Conservation (phyloP, 192 early-diverging fungal genomes). For the Cladochytrium replicatum region DNA sequence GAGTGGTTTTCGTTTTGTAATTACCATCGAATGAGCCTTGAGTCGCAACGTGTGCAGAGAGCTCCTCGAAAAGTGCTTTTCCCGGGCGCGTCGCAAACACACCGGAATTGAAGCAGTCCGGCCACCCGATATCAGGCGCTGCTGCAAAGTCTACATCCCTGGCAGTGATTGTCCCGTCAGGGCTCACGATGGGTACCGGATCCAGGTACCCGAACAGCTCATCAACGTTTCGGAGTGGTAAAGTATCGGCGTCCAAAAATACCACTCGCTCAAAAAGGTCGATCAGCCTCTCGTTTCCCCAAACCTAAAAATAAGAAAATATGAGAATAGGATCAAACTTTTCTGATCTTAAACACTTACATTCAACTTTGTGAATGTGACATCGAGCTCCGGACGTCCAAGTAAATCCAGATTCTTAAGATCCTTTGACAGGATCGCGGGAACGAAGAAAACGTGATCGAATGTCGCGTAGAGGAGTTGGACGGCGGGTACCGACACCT, state of each 20-base stretch:
- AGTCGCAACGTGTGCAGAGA: conserved; percentile 38
- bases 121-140: conserved; percentile 90
- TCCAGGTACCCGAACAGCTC: conserved; percentile 61
- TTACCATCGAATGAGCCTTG: conserved; percentile 79
- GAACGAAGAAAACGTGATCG: conserved; percentile 64
- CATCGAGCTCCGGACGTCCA: conserved; percentile 82
- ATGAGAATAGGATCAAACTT: conserved; percentile 59
- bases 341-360: too few species aligned
- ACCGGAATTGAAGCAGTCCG: conserved; percentile 95
- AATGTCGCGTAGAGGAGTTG: conserved; percentile 47
- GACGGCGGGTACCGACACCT: conserved; percentile 39
- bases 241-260: conserved; percentile 87
- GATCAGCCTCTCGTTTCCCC: too few species aligned
- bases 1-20: not conserved
- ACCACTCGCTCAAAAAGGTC: conserved; percentile 60
- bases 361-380: conserved; percentile 86
- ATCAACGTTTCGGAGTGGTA: conserved; percentile 73
- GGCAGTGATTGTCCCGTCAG: too few species aligned
- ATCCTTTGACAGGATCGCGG: conserved; percentile 50
- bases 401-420: conserved; percentile 52
- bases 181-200: too few species aligned
- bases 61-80: conserved; percentile 34
- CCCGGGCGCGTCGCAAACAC: conserved; percentile 70
- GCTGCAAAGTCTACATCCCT: conserved; percentile 78
- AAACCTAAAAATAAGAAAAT: too few species aligned